Evolutionary conservation across 306 rosid genomes (phyloP), one percentile per base, ranked within the genome.

Genomic region (Vigna unguiculata): DNA sequence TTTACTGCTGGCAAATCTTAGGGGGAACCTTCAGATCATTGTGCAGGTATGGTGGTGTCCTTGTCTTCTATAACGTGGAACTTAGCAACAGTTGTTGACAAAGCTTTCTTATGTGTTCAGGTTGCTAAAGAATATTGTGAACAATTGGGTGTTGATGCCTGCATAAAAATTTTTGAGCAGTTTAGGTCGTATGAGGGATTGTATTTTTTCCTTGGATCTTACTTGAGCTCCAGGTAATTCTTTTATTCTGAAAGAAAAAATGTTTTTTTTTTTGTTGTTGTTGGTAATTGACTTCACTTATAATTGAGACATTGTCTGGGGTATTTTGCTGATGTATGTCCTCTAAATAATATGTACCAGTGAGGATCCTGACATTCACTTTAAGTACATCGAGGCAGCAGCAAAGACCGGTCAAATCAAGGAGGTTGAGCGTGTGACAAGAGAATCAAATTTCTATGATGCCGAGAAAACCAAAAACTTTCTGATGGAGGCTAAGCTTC

Each of bases 291-390:
- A 45, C 20, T 32, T 48, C 36, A 25, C 45, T 75, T 80, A n/a
- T 52, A 15, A 28, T 36, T 43, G 52, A 25, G 48, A 72, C 76
- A 13, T 53, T 55, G 40, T 79, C 64, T 49, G 6, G 5, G 16
- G 28, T 65, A 48, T 69, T 54, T 53, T 81, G 68, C 75, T 82
- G 72, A 78, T 79, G 15, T 41, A 5, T 52, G 48, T 76, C 36
- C 22, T 47, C 63, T 41, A 38, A 80, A 64, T 60, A 76, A 59
- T 70, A 52, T 82, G 87, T 55, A 73, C 78, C 93, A 96, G 99
- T 80, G 99, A 96, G 98, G 99, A 96, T 71, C 99, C 99, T 69
- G 99, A 96, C 40, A 93, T 96, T 82, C 99, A 96, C 90, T 96
- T 92, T 60, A 96, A 96, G 96, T 96, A 96, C 91, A 91, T 96